Percentiles rank a stretch among this genome's conserved stretches.
Evolutionary conservation across 2,329 filamentous ascomycete species (phyloP).

Genomic region (Pestalotiopsis sp.): DNA sequence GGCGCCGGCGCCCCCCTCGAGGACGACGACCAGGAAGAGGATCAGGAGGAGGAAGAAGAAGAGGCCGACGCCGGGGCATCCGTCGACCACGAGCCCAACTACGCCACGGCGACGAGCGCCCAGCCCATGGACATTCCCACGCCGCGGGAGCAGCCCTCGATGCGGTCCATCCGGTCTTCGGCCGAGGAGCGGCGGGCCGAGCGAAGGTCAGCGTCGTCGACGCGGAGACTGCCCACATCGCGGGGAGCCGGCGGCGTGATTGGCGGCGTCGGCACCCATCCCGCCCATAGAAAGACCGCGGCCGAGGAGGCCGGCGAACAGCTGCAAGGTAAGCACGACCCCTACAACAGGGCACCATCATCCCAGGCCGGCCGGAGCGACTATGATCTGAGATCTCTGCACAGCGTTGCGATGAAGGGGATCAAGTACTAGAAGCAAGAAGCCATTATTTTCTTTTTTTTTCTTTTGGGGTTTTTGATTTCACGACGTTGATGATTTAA

Average conservation of each 20-base stretch:
- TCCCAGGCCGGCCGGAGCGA: neutral
- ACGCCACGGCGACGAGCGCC: neutral
- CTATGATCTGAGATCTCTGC: slow-evolving; percentile 27
- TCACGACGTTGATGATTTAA: neutral
- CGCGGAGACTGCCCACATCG: neutral
- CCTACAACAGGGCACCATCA: neutral
- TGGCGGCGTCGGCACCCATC: neutral
- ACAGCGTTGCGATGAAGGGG: slow-evolving; percentile 32
- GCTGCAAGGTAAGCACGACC: neutral
- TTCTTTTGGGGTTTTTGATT: neutral
- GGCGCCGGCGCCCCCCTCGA: neutral
- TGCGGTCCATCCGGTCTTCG: neutral
- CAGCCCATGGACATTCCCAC: slow-evolving; percentile 2
- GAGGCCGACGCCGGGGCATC: neutral
- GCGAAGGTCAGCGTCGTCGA: neutral
- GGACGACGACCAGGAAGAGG: slow-evolving; percentile 1
- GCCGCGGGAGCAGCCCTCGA: neutral
- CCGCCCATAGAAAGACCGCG: neutral
- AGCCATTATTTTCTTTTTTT: slow-evolving; percentile 16
- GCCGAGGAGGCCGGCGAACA: neutral
- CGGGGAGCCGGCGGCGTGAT: neutral
- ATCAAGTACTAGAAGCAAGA: slow-evolving; percentile 23
- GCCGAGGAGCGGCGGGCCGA: neutral
- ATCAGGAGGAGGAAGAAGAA: neutral
- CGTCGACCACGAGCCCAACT: neutral